phyloP scores from a whole-genome alignment of 305 asterid species.

The Solanum hybrid region DNA sequence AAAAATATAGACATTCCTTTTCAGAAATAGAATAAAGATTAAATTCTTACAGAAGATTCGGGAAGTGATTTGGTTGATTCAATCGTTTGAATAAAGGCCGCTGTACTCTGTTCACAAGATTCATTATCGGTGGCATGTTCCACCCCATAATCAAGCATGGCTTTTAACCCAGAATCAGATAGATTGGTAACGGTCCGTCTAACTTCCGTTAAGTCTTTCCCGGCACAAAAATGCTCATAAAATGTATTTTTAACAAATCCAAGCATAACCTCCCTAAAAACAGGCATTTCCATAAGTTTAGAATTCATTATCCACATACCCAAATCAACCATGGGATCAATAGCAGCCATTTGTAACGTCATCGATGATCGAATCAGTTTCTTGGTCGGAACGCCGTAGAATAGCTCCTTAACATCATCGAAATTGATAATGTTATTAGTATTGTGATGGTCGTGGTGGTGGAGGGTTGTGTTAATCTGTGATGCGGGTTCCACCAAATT shows the following conservation, averaged over 20 bases:
- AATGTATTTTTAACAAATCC: slow-evolving; percentile 32
- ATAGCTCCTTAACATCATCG: slow-evolving; percentile 35
- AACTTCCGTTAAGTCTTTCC: slow-evolving; percentile 38
- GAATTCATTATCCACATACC: slow-evolving; percentile 56
- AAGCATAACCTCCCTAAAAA: slow-evolving; percentile 28
- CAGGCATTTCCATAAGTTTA: slow-evolving; percentile 29
- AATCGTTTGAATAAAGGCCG: slow-evolving; percentile 39
- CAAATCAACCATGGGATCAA: slow-evolving; percentile 42
- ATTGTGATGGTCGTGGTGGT: background rate
- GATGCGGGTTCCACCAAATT: background rate
- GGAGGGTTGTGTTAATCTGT: background rate
- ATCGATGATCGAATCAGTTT: slow-evolving; percentile 38
- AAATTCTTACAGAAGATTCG: slow-evolving; percentile 36
- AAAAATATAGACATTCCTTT: background rate
- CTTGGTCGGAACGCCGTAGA: slow-evolving; percentile 35
- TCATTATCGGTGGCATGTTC: slow-evolving; percentile 54
- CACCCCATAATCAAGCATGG: slow-evolving; percentile 82
- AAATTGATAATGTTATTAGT: slow-evolving; percentile 18
- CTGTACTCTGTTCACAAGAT: slow-evolving; percentile 45
- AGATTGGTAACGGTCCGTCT: slow-evolving; percentile 32
- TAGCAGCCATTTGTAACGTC: slow-evolving; percentile 39
- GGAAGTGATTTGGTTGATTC: slow-evolving; percentile 30
- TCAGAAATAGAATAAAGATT: background rate
- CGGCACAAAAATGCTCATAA: slow-evolving; percentile 77
- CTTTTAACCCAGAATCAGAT: slow-evolving; percentile 38